A percentile compares a stretch with the other conserved stretches of the same genome.
phyloP scores from a whole-genome alignment of 345 rosid species.

The Orychophragmus violaceus region DNA sequence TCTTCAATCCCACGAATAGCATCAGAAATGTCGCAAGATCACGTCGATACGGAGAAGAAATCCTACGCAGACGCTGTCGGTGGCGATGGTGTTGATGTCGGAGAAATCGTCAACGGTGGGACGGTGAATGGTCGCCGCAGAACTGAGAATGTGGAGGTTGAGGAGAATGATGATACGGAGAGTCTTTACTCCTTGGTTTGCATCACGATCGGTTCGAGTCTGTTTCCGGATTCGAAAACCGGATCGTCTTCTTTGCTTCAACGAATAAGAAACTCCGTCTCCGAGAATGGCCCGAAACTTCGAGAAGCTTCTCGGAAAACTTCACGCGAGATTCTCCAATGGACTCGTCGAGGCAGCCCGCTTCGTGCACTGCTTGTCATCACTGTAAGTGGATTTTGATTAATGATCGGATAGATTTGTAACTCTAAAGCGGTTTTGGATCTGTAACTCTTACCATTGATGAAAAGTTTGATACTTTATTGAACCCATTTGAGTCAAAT shows the following conservation, averaged over 20 bases:
- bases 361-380: constrained; percentile 78
- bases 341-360: constrained; percentile 77
- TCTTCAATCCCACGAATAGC: neutral
- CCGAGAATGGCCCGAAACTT: constrained; percentile 47
- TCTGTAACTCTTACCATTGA: no score
- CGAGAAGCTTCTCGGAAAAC: constrained; percentile 50
- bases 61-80: constrained; percentile 8
- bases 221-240: constrained; percentile 40
- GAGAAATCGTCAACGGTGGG: constrained; percentile 19
- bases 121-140: neutral
- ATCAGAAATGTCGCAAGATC: constrained; percentile 16
- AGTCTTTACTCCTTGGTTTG: constrained; percentile 47
- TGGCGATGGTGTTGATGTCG: constrained; percentile 10
- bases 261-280: constrained; percentile 45
- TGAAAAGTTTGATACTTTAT: no score
- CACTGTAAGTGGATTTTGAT: constrained; percentile 55
- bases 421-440: no score
- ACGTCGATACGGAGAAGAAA: constrained; percentile 5
- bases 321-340: constrained; percentile 41
- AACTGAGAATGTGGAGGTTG: neutral
- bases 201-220: constrained; percentile 38
- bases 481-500: neutral
- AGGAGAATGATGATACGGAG: constrained; percentile 9
- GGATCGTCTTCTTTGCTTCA: constrained; percentile 38
- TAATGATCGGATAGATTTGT: no score